Evolutionary conservation across 169 alveolate genomes (phyloP), one percentile per base, ranked within the genome.

Genomic region (Babesia gibsoni): DNA sequence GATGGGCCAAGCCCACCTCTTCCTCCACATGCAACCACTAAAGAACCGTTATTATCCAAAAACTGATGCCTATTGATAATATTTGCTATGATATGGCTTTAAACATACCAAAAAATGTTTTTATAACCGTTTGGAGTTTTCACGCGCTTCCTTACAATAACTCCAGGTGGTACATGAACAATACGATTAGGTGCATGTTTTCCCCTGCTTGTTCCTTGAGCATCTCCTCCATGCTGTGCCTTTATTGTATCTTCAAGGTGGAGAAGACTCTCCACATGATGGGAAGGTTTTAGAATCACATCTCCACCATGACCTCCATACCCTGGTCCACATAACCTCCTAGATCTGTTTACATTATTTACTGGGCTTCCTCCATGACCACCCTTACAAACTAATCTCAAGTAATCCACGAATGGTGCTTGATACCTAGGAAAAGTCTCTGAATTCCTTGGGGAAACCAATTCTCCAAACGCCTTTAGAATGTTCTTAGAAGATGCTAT

Each of bases 291-390:
- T 18, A 88, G 52, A 16, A 78, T 72, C 22, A 88, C 83, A 67
- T 74, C 81, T 14, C 93, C 93, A 2, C 93, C 93, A 49, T 88
- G 93, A 20, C 93, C 93, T 18, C 93, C 93, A 49, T 88, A 88
- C 22, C 93, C 93, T 49, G 89, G 91, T 5, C 93, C 93, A 30
- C 78, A 70, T 29, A 88, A 58, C 56, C 78, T 82, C 42, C 50
- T 70, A 18, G 90, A 79, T 36, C 93, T 66, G 36, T 79, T 79
- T 14, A 49, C 68, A 36, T 79, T 88, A 37, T 75, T 73, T 25
- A 83, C 70, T 45, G 93, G 93, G 6, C 73, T 50, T 4, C 93
- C 93, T 18, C 93, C 93, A 27, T 80, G 77, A 14, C 93, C 93
- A 16, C 85, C 89, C 61, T 75, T 82, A 37, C 88, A 81, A 41